Conservation (phyloP, 805 yeast genomes). For the Debaryomyces hansenii region DNA sequence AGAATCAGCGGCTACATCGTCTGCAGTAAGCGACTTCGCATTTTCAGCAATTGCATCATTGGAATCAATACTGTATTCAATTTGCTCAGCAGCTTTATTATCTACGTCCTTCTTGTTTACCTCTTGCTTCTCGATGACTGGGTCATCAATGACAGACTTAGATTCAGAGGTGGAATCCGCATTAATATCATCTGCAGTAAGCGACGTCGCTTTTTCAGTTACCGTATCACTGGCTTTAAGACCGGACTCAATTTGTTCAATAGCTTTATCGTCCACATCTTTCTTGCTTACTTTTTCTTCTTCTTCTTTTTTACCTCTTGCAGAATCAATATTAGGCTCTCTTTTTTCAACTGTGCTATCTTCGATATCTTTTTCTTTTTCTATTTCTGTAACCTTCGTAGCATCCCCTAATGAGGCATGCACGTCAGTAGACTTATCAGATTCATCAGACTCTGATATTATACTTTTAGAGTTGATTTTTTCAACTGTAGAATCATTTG, state of each 20-base stretch:
- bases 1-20: background rate
- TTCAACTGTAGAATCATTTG: too few relatives aligned
- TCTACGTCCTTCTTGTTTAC: background rate
- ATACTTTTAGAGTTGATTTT: too few relatives aligned
- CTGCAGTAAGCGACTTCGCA: background rate
- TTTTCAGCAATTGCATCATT: background rate
- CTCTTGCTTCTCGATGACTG: background rate
- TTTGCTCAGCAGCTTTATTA: background rate
- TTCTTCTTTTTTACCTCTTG: background rate
- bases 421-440: too few relatives aligned
- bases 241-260: background rate
- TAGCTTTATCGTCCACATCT: background rate
- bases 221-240: conserved; percentile 3
- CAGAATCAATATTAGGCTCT: background rate
- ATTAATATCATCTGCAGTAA: conserved; percentile 4
- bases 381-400: too few relatives aligned
- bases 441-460: too few relatives aligned
- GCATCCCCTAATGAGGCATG: too few relatives aligned
- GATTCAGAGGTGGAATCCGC: conserved; percentile 6
- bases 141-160: background rate
- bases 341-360: background rate
- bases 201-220: conserved; percentile 6
- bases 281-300: background rate
- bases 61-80: background rate
- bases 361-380: conserved; percentile 5